Evolutionary conservation across 345 rosid genomes (phyloP).

Genomic region (Sonneratia alba): DNA sequence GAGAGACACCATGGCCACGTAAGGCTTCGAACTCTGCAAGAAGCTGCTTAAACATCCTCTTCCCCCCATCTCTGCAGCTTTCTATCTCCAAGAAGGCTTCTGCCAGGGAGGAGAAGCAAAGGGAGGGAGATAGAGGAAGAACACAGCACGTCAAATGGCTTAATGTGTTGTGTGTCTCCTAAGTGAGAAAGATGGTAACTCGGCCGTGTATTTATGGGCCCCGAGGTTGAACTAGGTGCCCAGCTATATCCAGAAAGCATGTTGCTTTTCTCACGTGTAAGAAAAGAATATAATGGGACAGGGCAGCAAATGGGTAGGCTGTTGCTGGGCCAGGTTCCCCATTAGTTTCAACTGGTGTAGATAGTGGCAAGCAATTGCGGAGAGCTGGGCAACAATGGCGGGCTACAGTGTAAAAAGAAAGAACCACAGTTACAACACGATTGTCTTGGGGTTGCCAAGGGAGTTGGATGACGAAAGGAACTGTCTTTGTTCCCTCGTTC

Average conservation of each 20-base stretch:
- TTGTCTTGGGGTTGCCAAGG: neutral
- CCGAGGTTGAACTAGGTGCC: neutral
- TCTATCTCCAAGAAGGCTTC: neutral
- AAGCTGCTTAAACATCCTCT: conserved; percentile 32
- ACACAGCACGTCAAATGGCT: neutral
- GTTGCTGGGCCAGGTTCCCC: neutral
- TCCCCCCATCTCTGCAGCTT: conserved; percentile 38
- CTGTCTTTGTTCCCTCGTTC: neutral
- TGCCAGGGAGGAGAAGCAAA: neutral
- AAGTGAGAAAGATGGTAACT: neutral
- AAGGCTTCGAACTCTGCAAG: conserved; percentile 55
- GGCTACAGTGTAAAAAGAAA: neutral
- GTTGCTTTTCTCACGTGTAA: neutral
- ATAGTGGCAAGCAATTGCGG: conserved; percentile 4
- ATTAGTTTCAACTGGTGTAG: neutral
- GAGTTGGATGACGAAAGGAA: neutral
- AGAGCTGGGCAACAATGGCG: neutral
- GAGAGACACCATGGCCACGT: conserved; percentile 78
- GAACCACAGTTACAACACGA: neutral
- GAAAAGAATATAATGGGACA: conserved; percentile 1
- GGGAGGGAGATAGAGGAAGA: neutral
- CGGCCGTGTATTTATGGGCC: conserved; percentile 11
- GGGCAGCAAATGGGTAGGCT: conserved; percentile 6
- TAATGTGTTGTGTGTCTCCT: conserved; percentile 4
- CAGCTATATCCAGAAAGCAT: neutral